Conservation (phyloP, 1,284 basidiomycete species). For the Ustilago trichophora region DNA sequence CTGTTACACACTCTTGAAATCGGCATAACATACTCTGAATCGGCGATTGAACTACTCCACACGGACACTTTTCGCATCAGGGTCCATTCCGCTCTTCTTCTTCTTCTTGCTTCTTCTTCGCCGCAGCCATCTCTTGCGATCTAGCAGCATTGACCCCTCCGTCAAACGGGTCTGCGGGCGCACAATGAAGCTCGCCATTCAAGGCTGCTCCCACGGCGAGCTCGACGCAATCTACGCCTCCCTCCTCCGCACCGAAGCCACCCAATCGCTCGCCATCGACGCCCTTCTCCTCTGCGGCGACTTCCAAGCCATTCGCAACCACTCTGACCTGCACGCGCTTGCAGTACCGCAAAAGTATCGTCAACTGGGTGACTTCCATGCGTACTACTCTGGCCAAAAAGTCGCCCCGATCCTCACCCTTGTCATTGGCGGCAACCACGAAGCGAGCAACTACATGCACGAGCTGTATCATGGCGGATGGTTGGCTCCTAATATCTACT, state of each 20-base stretch:
- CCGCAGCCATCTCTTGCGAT: too few species aligned
- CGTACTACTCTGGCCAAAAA: slow-evolving; percentile 86
- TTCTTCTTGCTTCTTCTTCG: too few species aligned
- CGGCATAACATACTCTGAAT: too few species aligned
- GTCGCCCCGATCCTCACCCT: slow-evolving; percentile 87
- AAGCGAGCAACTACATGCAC: slow-evolving; percentile 96
- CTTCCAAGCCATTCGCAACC: slow-evolving; percentile 88
- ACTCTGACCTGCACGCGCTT: slow-evolving; percentile 85
- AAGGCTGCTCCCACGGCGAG: slow-evolving; percentile 90
- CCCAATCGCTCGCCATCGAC: slow-evolving; percentile 77
- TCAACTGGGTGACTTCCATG: slow-evolving; percentile 74
- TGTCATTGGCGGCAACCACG: slow-evolving; percentile 97
- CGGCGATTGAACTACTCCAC: too few species aligned
- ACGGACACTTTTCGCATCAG: too few species aligned
- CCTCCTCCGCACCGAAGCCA: slow-evolving; percentile 74
- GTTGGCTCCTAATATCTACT: slow-evolving; percentile 97
- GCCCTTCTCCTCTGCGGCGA: slow-evolving; percentile 87
- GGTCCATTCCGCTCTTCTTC: too few species aligned
- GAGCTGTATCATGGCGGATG: slow-evolving; percentile 76
- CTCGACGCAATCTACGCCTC: slow-evolving; percentile 78
- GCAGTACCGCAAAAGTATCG: slow-evolving; percentile 91
- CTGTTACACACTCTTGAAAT: too few species aligned
- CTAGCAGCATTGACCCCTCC: too few species aligned
- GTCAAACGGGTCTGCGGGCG: too few species aligned
- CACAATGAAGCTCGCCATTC: slow-evolving; percentile 77